Evolutionary conservation across 305 asterid species (phyloP).

Genomic region (Solanum hybrid): DNA sequence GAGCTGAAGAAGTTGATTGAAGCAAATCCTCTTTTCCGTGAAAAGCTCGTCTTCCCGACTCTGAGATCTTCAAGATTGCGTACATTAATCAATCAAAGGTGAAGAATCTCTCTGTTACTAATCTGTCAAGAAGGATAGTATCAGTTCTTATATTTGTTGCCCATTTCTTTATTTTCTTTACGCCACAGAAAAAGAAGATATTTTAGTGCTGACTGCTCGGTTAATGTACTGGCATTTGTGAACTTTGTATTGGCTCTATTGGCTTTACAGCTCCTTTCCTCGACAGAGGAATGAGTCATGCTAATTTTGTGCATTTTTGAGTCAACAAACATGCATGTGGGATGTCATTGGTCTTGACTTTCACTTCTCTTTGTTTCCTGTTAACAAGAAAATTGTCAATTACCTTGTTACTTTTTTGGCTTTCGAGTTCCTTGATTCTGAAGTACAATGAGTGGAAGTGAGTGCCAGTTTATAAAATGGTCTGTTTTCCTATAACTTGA

Average conservation of each 20-base stretch:
- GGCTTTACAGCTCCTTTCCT: neutral
- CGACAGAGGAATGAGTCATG: neutral
- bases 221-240: neutral
- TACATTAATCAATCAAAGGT: constrained; percentile 83
- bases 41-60: constrained; percentile 70
- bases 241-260: neutral
- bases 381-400: neutral
- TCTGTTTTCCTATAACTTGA: neutral
- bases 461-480: neutral
- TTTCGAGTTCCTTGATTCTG: neutral
- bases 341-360: neutral
- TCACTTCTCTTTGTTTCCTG: neutral
- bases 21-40: constrained; percentile 88
- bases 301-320: neutral
- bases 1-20: constrained; percentile 79
- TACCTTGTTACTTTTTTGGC: neutral
- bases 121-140: neutral
- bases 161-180: neutral
- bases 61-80: constrained; percentile 72
- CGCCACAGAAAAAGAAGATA: neutral
- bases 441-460: neutral
- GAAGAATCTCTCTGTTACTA: neutral
- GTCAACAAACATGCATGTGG: neutral
- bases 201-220: neutral
- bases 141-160: neutral